Conservation (phyloP, 2,329 filamentous ascomycete genomes). For the Pseudogymnoascus sp. region DNA sequence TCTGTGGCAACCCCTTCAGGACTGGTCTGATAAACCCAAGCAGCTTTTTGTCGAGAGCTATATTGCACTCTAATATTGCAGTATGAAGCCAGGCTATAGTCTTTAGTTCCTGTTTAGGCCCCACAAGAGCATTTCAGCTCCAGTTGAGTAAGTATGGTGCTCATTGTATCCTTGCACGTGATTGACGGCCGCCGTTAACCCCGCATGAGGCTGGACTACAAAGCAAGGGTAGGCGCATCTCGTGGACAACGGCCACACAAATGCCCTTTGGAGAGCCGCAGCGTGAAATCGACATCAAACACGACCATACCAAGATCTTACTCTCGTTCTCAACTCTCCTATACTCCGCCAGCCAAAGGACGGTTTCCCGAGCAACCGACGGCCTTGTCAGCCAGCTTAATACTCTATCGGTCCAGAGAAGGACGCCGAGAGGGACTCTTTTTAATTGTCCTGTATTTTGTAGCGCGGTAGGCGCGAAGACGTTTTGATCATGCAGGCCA, state of each 20-base stretch:
- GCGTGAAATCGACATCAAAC: background rate
- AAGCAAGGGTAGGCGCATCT: background rate
- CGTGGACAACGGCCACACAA: background rate
- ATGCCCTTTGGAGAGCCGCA: background rate
- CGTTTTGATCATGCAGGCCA: constrained; percentile 44
- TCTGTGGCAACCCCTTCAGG: background rate
- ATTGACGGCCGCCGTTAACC: background rate
- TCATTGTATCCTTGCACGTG: background rate
- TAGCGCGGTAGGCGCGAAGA: background rate
- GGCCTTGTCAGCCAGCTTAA: background rate
- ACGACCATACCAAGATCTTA: background rate
- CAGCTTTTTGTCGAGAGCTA: background rate
- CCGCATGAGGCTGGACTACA: constrained; percentile 1
- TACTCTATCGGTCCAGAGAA: background rate
- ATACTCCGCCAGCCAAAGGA: background rate
- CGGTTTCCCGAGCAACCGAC: background rate
- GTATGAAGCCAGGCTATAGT: background rate
- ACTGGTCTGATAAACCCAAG: background rate
- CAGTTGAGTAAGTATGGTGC: background rate
- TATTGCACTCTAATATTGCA: background rate
- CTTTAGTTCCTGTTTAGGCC: background rate
- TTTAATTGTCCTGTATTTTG: background rate
- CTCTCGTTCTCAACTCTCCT: too few relatives aligned
- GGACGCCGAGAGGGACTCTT: background rate
- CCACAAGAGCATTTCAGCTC: background rate